A percentile compares a stretch with the other conserved stretches of the same genome.
Conservation (phyloP, 2,329 filamentous ascomycete species). For the Trichoderma sp. region DNA sequence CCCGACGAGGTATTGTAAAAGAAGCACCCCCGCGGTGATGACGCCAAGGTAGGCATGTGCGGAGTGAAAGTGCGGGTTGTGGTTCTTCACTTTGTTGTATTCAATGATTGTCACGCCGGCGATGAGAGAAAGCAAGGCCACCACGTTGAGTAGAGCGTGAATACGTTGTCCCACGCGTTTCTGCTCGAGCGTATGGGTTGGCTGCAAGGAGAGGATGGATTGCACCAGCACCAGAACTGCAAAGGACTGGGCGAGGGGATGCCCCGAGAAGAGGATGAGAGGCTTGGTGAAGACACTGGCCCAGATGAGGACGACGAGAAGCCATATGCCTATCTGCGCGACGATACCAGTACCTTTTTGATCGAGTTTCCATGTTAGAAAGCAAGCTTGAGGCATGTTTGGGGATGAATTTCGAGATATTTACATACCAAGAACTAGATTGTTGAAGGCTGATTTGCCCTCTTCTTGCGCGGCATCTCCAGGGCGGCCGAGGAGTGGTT, state of each 20-base stretch:
- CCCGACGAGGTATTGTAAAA: constrained; percentile 76
- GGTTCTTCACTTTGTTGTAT: constrained; percentile 77
- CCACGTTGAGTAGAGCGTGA: constrained; percentile 72
- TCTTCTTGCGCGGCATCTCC: constrained; percentile 75
- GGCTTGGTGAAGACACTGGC: constrained; percentile 69
- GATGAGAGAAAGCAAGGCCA: constrained; percentile 64
- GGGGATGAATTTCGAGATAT: not conserved
- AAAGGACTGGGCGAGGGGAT: constrained; percentile 72
- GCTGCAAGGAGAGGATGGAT: constrained; percentile 83
- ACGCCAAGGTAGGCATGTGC: constrained; percentile 84
- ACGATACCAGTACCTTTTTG: constrained; percentile 74
- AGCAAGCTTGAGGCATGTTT: not conserved
- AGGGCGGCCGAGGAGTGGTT: constrained; percentile 56
- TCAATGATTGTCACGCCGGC: constrained; percentile 73
- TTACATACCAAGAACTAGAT: constrained; percentile 71
- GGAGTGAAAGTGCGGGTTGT: constrained; percentile 75
- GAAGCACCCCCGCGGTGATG: constrained; percentile 69
- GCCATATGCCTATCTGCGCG: constrained; percentile 76
- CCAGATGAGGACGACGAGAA: constrained; percentile 79
- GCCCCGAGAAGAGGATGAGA: constrained; percentile 82
- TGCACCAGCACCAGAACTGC: constrained; percentile 77
- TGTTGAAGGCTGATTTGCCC: constrained; percentile 65
- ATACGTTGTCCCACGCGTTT: constrained; percentile 64
- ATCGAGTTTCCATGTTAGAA: not conserved
- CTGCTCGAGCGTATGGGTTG: constrained; percentile 75